Evolutionary conservation across 1,284 basidiomycete genomes (phyloP).

Genomic region (Naganishia albida): DNA sequence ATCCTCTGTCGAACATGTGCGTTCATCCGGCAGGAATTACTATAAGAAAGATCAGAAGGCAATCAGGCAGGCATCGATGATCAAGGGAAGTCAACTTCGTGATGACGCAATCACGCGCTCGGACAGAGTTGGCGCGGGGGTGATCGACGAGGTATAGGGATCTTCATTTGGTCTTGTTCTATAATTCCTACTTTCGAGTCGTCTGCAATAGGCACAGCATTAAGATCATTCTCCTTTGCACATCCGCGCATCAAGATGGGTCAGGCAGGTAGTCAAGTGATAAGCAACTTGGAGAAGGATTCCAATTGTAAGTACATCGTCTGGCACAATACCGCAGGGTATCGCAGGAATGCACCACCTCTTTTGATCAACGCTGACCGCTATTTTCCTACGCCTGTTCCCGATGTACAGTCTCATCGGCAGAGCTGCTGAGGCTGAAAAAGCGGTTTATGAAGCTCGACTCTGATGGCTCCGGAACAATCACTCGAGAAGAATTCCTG

Average conservation of each 20-base stretch:
- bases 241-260: constrained; percentile 42
- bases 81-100: too few relatives aligned
- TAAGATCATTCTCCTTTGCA: neutral
- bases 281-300: constrained; percentile 53
- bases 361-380: neutral
- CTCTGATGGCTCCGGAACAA: constrained; percentile 94
- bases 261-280: constrained; percentile 53
- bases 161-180: too few relatives aligned
- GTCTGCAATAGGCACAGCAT: neutral
- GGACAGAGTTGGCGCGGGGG: too few relatives aligned
- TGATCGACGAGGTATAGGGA: too few relatives aligned
- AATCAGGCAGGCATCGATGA: too few relatives aligned
- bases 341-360: neutral
- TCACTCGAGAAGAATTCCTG: constrained; percentile 97
- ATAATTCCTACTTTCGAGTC: too few relatives aligned
- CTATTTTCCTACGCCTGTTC: neutral
- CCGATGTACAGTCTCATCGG: constrained; percentile 71
- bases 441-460: constrained; percentile 99
- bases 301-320: constrained; percentile 50
- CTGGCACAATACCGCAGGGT: neutral
- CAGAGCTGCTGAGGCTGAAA: constrained; percentile 90
- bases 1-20: too few relatives aligned
- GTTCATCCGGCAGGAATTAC: too few relatives aligned
- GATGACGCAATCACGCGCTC: too few relatives aligned
- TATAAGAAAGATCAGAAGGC: too few relatives aligned